Evolutionary conservation across 2,329 filamentous ascomycete genomes (phyloP), one percentile per base, ranked within the genome.

Genomic region (Ophiostoma montium): DNA sequence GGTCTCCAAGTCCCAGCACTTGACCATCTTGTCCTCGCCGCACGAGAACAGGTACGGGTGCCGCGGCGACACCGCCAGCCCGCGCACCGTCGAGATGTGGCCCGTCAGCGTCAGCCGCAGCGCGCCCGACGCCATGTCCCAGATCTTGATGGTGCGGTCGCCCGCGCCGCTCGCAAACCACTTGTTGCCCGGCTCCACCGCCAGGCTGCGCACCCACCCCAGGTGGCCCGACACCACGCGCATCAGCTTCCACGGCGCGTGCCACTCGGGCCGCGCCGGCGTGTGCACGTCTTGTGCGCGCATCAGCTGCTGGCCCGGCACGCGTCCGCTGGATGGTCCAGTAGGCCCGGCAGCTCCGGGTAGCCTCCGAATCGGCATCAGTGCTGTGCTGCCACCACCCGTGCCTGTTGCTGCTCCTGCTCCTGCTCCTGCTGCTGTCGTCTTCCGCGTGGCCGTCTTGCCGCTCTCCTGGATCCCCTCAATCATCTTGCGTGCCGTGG

Each of bases 1-100:
- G n/a, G 90, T 95, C 66, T 98, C 92, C 56, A 98, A 70, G 69
- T 98, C 92, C 92, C 92, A 98, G 68, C 92, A 98, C 67, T 98
- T 98, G 54, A 98, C 92, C 89, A 95, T 95, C 71, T 98, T 98
- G 65, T 98, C 92, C 66, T 98, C 92, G 51, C 87, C 94, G 61
- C 92, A 98, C 11, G 88, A 95, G 66, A 98, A 98, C 10, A 98
- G 75, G 62, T 98, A 98, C 0, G 92, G 94, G 67, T 98, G 92
- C 43, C 92, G 74, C 15, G 89, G 86, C 18, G 87, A 95, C 8
- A 98, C 86, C 0, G 90, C 92, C 44, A 98, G 74, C 2, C 92
- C 92, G 48, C 89, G 81, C 1, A 95, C 89, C 5, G 87, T 94
- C 45, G 86, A 94, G 60, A 95, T 95, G 65, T 95, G 90, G 33